Percentiles rank a stretch among this genome's conserved stretches.
Evolutionary conservation across 2,329 filamentous ascomycete genomes (phyloP).

Genomic region (Trichoderma simmonsii): DNA sequence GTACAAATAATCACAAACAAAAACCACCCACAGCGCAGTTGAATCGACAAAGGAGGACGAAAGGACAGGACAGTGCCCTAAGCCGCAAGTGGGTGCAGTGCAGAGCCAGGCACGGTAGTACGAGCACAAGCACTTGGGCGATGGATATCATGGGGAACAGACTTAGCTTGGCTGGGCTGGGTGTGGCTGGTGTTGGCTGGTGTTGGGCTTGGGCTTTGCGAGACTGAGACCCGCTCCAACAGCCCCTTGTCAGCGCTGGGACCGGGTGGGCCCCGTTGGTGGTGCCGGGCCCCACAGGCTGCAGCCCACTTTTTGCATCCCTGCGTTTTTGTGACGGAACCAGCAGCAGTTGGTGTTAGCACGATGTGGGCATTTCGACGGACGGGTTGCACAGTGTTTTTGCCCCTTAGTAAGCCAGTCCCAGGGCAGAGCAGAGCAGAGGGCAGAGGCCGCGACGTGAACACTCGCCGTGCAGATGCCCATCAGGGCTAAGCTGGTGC

Average conservation of each 20-base stretch:
- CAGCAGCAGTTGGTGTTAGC: not conserved
- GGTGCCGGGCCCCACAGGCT: not conserved
- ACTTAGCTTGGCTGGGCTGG: not conserved
- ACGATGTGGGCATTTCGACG: too few relatives aligned
- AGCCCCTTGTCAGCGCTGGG: not conserved
- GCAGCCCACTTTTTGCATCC: not conserved
- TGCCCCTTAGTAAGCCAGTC: not conserved
- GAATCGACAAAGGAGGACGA: not conserved
- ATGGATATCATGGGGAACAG: conserved; percentile 1
- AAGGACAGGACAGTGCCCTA: not conserved
- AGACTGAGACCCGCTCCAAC: not conserved
- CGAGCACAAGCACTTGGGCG: not conserved
- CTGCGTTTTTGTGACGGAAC: not conserved
- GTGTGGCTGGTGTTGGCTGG: not conserved
- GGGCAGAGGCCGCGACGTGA: not conserved
- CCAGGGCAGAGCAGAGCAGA: not conserved
- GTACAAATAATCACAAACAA: not conserved
- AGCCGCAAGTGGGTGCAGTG: conserved; percentile 1
- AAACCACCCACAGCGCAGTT: not conserved
- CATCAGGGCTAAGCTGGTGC: conserved; percentile 1
- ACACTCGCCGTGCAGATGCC: not conserved
- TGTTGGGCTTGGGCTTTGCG: conserved; percentile 4
- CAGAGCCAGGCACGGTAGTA: not conserved
- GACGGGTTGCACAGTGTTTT: too few relatives aligned
- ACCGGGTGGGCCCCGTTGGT: not conserved